A percentile compares a stretch with the other conserved stretches of the same genome.
Conservation (phyloP, 179 eudicot species). For the Actinidia arguta region DNA sequence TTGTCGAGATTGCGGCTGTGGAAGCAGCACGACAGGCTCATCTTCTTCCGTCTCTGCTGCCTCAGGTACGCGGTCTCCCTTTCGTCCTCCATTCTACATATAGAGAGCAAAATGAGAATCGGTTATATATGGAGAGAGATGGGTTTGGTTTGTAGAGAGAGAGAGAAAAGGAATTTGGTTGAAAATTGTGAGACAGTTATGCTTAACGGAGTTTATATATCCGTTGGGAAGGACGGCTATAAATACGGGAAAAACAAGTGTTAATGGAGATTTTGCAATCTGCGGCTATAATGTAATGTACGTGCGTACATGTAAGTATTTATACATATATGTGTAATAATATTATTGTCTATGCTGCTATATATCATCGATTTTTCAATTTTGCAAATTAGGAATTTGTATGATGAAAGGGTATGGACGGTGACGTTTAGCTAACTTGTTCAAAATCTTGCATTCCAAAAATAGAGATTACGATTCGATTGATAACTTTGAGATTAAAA, state of each 20-base stretch:
- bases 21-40: slow-evolving; percentile 24
- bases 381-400: too few species aligned
- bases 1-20: not conserved
- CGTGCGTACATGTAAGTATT: not conserved
- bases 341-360: too few species aligned
- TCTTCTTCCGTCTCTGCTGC: slow-evolving; percentile 14
- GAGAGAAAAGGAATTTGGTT: not conserved
- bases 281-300: not conserved
- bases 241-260: slow-evolving; percentile 1
- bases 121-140: slow-evolving; percentile 8
- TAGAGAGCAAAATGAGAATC: not conserved
- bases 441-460: too few species aligned
- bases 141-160: not conserved
- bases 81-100: slow-evolving; percentile 24
- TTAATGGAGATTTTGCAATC: not conserved
- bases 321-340: not conserved
- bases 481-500: too few species aligned
- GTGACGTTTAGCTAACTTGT: too few species aligned
- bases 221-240: slow-evolving; percentile 7
- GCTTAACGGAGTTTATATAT: not conserved
- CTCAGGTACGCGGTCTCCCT: slow-evolving; percentile 16
- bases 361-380: too few species aligned
- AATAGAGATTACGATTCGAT: too few species aligned
- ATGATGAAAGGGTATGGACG: too few species aligned
- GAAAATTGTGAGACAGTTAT: not conserved